Conservation (phyloP, 2,329 filamentous ascomycete species). For the Cladosporium phlei region DNA sequence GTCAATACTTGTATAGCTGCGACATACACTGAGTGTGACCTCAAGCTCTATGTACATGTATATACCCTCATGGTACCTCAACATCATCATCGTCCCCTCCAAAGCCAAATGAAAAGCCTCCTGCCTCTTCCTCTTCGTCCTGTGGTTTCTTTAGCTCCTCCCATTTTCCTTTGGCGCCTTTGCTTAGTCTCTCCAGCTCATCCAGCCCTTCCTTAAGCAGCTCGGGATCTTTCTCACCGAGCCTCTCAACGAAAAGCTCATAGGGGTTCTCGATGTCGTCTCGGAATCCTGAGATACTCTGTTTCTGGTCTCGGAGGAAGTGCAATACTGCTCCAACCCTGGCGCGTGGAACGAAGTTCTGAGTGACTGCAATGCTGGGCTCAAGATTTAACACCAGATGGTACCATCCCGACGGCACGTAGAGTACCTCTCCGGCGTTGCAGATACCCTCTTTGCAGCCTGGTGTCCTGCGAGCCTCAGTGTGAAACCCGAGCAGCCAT, state of each 20-base stretch:
- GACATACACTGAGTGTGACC: too few species aligned
- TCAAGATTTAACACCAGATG: constrained; percentile 90
- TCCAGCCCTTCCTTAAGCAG: constrained; percentile 62
- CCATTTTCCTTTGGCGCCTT: constrained; percentile 77
- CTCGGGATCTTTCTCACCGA: constrained; percentile 60
- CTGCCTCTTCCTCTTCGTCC: constrained; percentile 42
- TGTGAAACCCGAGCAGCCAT: constrained; percentile 87
- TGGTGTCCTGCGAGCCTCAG: constrained; percentile 67
- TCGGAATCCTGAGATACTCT: constrained; percentile 83
- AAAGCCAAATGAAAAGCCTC: constrained; percentile 61
- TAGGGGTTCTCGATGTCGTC: constrained; percentile 68
- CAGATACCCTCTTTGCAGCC: constrained; percentile 86
- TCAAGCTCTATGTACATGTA: background rate
- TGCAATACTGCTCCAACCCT: constrained; percentile 70
- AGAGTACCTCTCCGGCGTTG: constrained; percentile 74
- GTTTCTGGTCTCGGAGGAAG: constrained; percentile 75
- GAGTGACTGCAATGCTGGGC: constrained; percentile 79
- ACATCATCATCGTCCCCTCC: constrained; percentile 46
- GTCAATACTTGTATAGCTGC: too few species aligned
- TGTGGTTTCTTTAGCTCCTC: constrained; percentile 65
- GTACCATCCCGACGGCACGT: constrained; percentile 95
- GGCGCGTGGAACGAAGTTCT: constrained; percentile 82
- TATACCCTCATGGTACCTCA: constrained; percentile 22
- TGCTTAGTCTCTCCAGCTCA: constrained; percentile 59
- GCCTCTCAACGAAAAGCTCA: constrained; percentile 65